phyloP scores from a whole-genome alignment of 2,329 filamentous ascomycete genomes.

The Talaromyces albobiverticillius region DNA sequence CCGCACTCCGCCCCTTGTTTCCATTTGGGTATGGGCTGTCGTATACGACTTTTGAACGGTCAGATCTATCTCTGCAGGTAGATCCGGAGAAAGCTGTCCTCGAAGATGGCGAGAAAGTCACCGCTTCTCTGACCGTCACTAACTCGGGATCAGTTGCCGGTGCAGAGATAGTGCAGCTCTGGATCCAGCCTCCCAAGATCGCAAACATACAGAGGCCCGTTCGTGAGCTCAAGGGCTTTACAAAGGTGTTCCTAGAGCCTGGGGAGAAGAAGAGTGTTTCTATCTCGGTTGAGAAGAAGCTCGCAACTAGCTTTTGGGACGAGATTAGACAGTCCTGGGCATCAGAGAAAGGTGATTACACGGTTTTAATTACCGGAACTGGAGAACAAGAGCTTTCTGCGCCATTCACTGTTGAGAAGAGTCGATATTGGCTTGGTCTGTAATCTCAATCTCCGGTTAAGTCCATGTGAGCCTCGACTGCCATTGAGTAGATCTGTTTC shows the following conservation, averaged over 20 bases:
- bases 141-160: conserved; percentile 56
- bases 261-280: conserved; percentile 58
- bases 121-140: conserved; percentile 45
- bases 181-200: conserved; percentile 46
- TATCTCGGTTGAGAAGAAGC: conserved; percentile 60
- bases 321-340: conserved; percentile 65
- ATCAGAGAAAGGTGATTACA: conserved; percentile 64
- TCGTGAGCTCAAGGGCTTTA: conserved; percentile 65
- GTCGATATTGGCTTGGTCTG: conserved; percentile 66
- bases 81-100: conserved; percentile 33
- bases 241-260: conserved; percentile 61
- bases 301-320: conserved; percentile 68
- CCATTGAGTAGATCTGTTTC: no score
- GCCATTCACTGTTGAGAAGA: conserved; percentile 58
- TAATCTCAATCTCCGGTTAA: conserved; percentile 27
- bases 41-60: conserved; percentile 67
- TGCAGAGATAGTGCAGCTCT: conserved; percentile 56
- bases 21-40: conserved; percentile 77
- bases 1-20: conserved; percentile 65
- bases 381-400: conserved; percentile 50
- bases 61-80: conserved; percentile 40
- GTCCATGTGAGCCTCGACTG: no score
- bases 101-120: conserved; percentile 46
- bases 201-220: conserved; percentile 54
- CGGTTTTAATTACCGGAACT: conserved; percentile 60